Conservation (phyloP, 495 filamentous ascomycete genomes). For the Aspergillus sclerotioniger region DNA sequence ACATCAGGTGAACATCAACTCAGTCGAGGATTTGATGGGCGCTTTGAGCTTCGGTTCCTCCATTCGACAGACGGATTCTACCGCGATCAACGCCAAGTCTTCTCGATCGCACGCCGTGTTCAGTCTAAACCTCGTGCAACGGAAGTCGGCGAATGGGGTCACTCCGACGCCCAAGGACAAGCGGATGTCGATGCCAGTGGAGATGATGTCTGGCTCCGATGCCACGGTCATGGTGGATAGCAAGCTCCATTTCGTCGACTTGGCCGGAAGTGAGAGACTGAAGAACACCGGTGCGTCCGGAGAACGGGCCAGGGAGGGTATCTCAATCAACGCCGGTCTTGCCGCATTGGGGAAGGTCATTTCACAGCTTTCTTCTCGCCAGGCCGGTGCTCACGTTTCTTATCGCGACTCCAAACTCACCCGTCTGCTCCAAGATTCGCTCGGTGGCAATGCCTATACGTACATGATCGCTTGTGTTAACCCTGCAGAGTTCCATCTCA, state of each 20-base stretch:
- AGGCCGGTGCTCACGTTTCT: conserved; percentile 87
- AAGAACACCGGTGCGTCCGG: conserved; percentile 97
- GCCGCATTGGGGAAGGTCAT: conserved; percentile 98
- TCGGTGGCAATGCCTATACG: conserved; percentile 97
- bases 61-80: conserved; percentile 97
- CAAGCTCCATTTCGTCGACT: conserved; percentile 98
- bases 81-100: conserved; percentile 95
- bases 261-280: conserved; percentile 93
- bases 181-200: conserved; percentile 84
- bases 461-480: conserved; percentile 99
- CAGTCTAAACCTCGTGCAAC: conserved; percentile 89
- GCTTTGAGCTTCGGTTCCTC: conserved; percentile 89
- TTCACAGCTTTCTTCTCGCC: conserved; percentile 89
- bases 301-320: conserved; percentile 93
- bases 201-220: conserved; percentile 68
- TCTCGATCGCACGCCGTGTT: conserved; percentile 99
- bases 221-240: conserved; percentile 86
- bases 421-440: conserved; percentile 90
- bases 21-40: conserved; percentile 83
- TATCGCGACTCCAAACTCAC: conserved; percentile 98
- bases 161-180: conserved; percentile 63
- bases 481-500: conserved; percentile 93
- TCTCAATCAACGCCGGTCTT: conserved; percentile 96
- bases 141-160: conserved; percentile 58
- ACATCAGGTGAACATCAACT: conserved; percentile 85